Evolutionary conservation across 192 early-diverging fungal genomes (phyloP).

Genomic region (Bifiguratus adelaidae): DNA sequence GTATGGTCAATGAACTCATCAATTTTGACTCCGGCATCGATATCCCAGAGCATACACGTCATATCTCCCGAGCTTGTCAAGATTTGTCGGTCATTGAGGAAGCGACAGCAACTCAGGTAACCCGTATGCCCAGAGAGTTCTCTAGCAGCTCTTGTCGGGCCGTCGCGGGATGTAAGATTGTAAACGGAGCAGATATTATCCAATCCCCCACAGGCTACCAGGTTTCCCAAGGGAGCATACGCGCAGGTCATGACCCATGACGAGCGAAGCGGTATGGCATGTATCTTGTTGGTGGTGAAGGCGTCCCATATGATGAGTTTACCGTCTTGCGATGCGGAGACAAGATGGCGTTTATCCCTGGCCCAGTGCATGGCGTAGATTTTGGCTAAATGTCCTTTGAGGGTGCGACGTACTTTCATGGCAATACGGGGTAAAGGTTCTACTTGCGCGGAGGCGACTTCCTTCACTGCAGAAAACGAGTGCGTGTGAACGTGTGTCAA

Average conservation of each 20-base stretch:
- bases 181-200: conserved; percentile 99
- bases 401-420: conserved; percentile 93
- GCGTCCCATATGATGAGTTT: conserved; percentile 99
- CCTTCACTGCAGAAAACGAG: conserved; percentile 51
- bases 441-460: conserved; percentile 77
- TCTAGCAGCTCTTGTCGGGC: conserved; percentile 85
- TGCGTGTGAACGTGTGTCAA: not conserved
- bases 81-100: conserved; percentile 92
- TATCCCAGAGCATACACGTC: conserved; percentile 99
- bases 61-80: conserved; percentile 95
- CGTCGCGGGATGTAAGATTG: conserved; percentile 92
- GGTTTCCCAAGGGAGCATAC: conserved; percentile 95
- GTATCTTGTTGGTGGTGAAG: conserved; percentile 97
- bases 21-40: conserved; percentile 96
- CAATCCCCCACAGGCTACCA: conserved; percentile 98
- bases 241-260: conserved; percentile 99
- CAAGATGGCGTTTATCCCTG: conserved; percentile 88
- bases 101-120: conserved; percentile 96
- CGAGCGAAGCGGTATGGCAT: conserved; percentile 96
- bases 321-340: conserved; percentile 98
- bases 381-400: conserved; percentile 98
- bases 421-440: conserved; percentile 75
- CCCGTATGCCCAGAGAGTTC: conserved; percentile 96
- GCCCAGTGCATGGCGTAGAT: conserved; percentile 72
- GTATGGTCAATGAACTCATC: conserved; percentile 97